Conservation (phyloP, 495 filamentous ascomycete genomes). For the Recurvomyces mirabilis region DNA sequence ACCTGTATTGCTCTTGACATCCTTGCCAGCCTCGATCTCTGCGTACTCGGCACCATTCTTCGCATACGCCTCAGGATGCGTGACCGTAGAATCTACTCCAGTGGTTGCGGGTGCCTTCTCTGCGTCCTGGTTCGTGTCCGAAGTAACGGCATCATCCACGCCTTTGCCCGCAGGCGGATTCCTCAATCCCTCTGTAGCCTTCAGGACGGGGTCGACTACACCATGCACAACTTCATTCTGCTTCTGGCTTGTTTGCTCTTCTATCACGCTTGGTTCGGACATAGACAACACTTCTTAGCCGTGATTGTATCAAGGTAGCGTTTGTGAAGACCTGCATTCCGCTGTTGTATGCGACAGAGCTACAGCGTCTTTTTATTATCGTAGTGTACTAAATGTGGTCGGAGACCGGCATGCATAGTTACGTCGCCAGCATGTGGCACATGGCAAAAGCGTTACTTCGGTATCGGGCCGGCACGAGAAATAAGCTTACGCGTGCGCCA, state of each 20-base stretch:
- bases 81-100: too few relatives aligned
- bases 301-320: not conserved
- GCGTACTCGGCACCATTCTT: too few relatives aligned
- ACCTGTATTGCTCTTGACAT: not conserved
- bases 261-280: constrained; percentile 1
- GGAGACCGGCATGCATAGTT: too few relatives aligned
- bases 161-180: not conserved
- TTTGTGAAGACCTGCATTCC: not conserved
- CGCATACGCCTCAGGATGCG: too few relatives aligned
- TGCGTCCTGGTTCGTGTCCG: not conserved
- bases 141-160: not conserved
- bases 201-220: too few relatives aligned
- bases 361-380: too few relatives aligned
- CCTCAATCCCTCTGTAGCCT: too few relatives aligned
- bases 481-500: not conserved
- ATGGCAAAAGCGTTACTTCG: not conserved
- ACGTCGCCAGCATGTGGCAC: too few relatives aligned
- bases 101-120: too few relatives aligned
- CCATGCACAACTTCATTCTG: not conserved
- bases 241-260: not conserved
- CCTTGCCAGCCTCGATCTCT: too few relatives aligned
- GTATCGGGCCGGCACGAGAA: not conserved
- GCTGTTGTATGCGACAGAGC: too few relatives aligned
- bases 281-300: constrained; percentile 3
- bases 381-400: too few relatives aligned